A percentile compares a stretch with the other conserved stretches of the same genome.
phyloP scores from a whole-genome alignment of 257 asterid genomes.

The Rubia yunnanensis region DNA sequence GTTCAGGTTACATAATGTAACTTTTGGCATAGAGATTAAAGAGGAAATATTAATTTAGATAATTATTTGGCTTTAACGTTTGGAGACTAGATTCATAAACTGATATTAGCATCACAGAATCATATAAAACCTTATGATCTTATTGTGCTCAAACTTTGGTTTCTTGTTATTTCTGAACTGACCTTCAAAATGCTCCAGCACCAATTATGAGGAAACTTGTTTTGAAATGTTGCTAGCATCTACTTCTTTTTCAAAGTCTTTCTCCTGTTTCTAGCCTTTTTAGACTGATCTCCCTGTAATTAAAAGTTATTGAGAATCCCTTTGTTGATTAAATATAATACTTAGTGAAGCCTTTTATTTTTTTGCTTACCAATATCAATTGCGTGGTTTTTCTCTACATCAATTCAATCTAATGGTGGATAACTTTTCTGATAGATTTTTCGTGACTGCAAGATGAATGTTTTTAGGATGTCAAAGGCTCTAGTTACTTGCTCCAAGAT shows the following conservation, averaged over 20 bases:
- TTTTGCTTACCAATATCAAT: neutral
- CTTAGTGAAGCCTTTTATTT: neutral
- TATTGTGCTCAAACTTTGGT: neutral
- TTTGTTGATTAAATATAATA: neutral
- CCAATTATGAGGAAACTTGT: neutral
- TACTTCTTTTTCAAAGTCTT: neutral
- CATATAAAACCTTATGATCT: neutral
- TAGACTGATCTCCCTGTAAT: neutral
- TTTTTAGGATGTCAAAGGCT: neutral
- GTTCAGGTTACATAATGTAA: neutral
- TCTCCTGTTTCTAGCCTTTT: neutral
- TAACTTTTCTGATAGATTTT: neutral
- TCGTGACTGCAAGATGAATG: no score
- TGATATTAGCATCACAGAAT: neutral
- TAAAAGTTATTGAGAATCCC: neutral
- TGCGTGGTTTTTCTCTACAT: neutral
- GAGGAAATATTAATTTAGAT: neutral
- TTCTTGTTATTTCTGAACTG: neutral
- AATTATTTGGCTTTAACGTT: neutral
- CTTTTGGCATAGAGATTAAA: neutral
- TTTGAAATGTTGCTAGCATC: neutral
- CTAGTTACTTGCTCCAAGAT: constrained; percentile 7
- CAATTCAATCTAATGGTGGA: neutral
- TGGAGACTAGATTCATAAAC: neutral
- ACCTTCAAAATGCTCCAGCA: neutral